A percentile compares a stretch with the other conserved stretches of the same genome.
Evolutionary conservation across 1,284 basidiomycete species (phyloP).

Genomic region (Sparassis latifolia): DNA sequence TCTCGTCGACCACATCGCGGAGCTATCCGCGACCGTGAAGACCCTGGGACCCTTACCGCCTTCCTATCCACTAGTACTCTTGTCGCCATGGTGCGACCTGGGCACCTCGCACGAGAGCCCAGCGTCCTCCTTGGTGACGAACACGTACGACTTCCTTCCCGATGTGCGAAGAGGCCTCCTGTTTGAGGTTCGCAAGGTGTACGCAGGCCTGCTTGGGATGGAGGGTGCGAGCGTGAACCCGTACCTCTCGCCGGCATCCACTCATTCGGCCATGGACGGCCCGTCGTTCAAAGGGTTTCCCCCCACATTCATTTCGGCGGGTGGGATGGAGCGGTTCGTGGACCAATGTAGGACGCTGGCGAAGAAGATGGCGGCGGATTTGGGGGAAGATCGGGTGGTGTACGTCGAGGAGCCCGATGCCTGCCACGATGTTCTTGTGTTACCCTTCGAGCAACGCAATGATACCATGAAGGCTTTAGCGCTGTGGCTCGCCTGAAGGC

Average conservation of each 20-base stretch:
- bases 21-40: slow-evolving; percentile 26
- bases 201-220: neutral
- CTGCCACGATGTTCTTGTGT: neutral
- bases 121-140: slow-evolving; percentile 1
- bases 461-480: no score
- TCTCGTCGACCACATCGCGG: slow-evolving; percentile 16
- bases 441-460: neutral
- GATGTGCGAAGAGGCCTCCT: neutral
- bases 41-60: slow-evolving; percentile 32
- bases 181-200: neutral
- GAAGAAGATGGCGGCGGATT: neutral
- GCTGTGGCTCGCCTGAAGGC: no score
- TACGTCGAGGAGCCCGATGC: neutral
- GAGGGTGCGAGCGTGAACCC: neutral
- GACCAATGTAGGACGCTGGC: neutral
- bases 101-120: slow-evolving; percentile 12
- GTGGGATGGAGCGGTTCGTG: neutral
- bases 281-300: neutral
- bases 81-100: slow-evolving; percentile 27
- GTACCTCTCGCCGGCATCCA: neutral
- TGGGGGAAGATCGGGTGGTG: neutral
- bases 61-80: slow-evolving; percentile 22
- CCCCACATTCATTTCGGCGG: neutral
- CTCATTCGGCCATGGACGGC: neutral
- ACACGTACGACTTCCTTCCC: neutral